phyloP scores from a whole-genome alignment of 2,329 filamentous ascomycete species.

The Dactylellina cionopaga region DNA sequence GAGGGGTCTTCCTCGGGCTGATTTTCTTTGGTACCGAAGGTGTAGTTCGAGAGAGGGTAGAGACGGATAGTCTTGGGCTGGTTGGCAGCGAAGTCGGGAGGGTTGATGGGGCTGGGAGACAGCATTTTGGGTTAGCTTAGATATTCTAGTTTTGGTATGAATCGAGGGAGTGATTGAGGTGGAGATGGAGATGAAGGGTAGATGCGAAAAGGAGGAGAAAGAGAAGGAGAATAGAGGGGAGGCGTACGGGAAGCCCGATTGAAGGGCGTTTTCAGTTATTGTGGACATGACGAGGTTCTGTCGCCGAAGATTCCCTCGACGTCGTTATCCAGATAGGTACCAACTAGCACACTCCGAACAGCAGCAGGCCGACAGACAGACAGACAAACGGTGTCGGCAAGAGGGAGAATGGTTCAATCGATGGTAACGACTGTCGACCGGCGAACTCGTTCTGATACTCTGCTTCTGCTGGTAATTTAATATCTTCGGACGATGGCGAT shows the following conservation, averaged over 20 bases:
- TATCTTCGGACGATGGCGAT: constrained; percentile 3
- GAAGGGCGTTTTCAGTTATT: constrained; percentile 2
- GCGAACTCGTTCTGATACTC: neutral
- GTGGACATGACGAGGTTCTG: constrained; percentile 20
- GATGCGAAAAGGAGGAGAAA: neutral
- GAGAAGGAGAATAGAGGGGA: neutral
- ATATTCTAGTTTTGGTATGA: too few relatives aligned
- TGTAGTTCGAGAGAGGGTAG: constrained; percentile 97
- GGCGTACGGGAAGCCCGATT: constrained; percentile 40
- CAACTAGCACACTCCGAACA: neutral
- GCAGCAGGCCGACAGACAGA: neutral
- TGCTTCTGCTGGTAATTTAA: too few relatives aligned
- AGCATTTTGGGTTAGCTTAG: too few relatives aligned
- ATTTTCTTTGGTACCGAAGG: constrained; percentile 97
- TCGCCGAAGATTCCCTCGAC: constrained; percentile 1
- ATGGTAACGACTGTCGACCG: neutral
- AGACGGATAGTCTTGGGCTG: constrained; percentile 90
- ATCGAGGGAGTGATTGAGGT: too few relatives aligned
- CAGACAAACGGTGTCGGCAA: constrained; percentile 1
- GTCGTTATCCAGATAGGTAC: neutral
- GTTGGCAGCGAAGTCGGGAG: constrained; percentile 84
- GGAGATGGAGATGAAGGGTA: neutral
- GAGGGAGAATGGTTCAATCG: constrained; percentile 6
- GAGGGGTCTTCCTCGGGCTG: constrained; percentile 98
- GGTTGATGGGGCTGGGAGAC: constrained; percentile 76